Evolutionary conservation across 2,329 filamentous ascomycete genomes (phyloP), one percentile per base, ranked within the genome.

Genomic region (Exophiala sp.): DNA sequence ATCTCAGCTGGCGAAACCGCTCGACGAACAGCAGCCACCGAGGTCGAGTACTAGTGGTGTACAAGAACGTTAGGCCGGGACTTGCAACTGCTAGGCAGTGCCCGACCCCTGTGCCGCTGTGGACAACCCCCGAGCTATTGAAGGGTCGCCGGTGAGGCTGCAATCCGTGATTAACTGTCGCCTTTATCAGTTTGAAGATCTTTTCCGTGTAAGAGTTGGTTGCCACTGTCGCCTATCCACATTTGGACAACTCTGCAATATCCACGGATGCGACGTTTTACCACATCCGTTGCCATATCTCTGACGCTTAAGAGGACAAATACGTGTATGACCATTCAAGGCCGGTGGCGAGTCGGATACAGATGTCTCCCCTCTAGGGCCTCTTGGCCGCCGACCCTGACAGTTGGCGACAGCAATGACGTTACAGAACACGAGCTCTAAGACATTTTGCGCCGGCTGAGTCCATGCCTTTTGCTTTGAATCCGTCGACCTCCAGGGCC

Each of bases 371-470:
- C n/a, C n/a, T n/a, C n/a, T n/a, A n/a, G n/a, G n/a, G n/a, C n/a
- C n/a, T n/a, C n/a, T n/a, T n/a, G n/a, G n/a, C n/a, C n/a, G 46
- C 23, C 18, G 29, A 39, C 37, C 18, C 8, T 39, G 37, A 16
- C 16, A 41, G 14, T 4, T 14, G 23, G 38, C 38, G 21, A 21
- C 37, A 37, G 30, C 18, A 34, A 35, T 50, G 43, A 50, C 43
- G 48, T 50, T 29, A 35, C 11, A 19, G 30, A 46, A 50, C 48
- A 50, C 48, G 48, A 50, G 48, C 23, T 13, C 35, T 34, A 45
- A 50, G 42, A 46, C 48, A 45, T 40, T 45, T 14, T 38, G 18
- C 32, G 35, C 27, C 45, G 22, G 18, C 21, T 43, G 34, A 21
- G 29, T 10, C 39, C 39, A 43, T 39, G 39, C 40, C 30, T 43